These are phyloP conservation scores for Collybia nuda DNA, from an alignment of 768 basidiomycete species.

Conservation along the genomic window DNA sequence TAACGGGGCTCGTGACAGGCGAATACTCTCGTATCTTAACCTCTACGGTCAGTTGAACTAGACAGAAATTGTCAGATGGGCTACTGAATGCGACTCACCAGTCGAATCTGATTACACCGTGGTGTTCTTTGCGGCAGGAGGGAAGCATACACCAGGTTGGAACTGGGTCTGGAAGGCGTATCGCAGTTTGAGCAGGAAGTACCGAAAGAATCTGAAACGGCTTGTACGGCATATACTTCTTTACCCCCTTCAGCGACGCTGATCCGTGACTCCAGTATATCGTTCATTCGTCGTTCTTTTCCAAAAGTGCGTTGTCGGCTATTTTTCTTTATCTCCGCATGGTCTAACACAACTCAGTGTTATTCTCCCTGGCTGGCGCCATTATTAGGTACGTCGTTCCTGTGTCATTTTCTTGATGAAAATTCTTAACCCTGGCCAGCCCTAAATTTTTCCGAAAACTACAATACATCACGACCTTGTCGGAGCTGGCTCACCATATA, in stretches of 20 bases:
- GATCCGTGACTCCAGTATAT: slow-evolving; percentile 55
- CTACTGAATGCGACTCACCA: slow-evolving; percentile 22
- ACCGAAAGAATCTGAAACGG: slow-evolving; percentile 85
- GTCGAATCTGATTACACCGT: slow-evolving; percentile 90
- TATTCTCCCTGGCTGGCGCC: slow-evolving; percentile 85
- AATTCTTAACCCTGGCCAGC: slow-evolving; percentile 33
- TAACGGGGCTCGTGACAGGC: slow-evolving; percentile 37
- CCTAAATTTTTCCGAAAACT: slow-evolving; percentile 92
- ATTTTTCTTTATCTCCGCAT: background rate
- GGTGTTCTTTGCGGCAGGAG: slow-evolving; percentile 84
- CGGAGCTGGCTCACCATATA: slow-evolving; percentile 72
- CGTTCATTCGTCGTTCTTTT: slow-evolving; percentile 85
- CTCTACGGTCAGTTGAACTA: slow-evolving; percentile 59
- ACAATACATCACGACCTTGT: slow-evolving; percentile 72
- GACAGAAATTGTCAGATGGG: background rate
- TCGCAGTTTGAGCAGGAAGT: slow-evolving; percentile 76
- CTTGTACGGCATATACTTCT: slow-evolving; percentile 46
- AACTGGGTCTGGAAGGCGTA: slow-evolving; percentile 94
- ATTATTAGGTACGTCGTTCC: slow-evolving; percentile 66
- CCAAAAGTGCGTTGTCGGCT: slow-evolving; percentile 61
- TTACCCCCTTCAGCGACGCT: background rate
- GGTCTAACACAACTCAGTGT: slow-evolving; percentile 48
- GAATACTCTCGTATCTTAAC: slow-evolving; percentile 76
- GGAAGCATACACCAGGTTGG: slow-evolving; percentile 73
- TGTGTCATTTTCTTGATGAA: background rate